These are phyloP conservation scores for Hypoxylon sp. DNA, from an alignment of 2,329 filamentous ascomycete species.

Conservation along the genomic window DNA sequence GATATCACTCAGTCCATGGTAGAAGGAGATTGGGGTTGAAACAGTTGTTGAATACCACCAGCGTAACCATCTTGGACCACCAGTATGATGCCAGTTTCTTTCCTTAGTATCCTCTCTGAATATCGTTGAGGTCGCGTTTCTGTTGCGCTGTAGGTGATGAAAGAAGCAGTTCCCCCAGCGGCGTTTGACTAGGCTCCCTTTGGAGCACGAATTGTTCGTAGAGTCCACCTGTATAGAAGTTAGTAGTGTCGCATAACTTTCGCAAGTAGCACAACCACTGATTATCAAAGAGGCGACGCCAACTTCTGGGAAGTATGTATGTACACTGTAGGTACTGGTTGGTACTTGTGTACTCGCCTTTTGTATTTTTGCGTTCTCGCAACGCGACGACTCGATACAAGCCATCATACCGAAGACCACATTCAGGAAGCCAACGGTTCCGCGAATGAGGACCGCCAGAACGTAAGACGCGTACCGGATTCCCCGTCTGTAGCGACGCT, in stretches of 20 bases:
- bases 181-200: conserved; percentile 41
- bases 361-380: conserved; percentile 39
- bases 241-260: conserved; percentile 4
- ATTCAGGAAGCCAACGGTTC: conserved; percentile 39
- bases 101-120: conserved; percentile 17
- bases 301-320: background rate
- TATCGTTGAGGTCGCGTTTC: conserved; percentile 26
- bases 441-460: conserved; percentile 40
- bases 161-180: conserved; percentile 36
- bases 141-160: conserved; percentile 45
- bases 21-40: background rate
- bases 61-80: background rate
- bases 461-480: conserved; percentile 51
- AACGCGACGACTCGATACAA: conserved; percentile 45
- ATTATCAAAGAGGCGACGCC: no score
- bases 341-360: conserved; percentile 42
- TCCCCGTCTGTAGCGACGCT: conserved; percentile 34
- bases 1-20: background rate
- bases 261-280: background rate
- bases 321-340: background rate
- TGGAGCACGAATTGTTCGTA: conserved; percentile 51
- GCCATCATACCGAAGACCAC: conserved; percentile 52
- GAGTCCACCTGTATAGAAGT: conserved; percentile 40
- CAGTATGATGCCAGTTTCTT: background rate
- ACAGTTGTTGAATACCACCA: background rate